Percentiles rank a stretch among this genome's conserved stretches.
phyloP scores from a whole-genome alignment of 805 yeast genomes.

The Wickerhamiella domercqiae region DNA sequence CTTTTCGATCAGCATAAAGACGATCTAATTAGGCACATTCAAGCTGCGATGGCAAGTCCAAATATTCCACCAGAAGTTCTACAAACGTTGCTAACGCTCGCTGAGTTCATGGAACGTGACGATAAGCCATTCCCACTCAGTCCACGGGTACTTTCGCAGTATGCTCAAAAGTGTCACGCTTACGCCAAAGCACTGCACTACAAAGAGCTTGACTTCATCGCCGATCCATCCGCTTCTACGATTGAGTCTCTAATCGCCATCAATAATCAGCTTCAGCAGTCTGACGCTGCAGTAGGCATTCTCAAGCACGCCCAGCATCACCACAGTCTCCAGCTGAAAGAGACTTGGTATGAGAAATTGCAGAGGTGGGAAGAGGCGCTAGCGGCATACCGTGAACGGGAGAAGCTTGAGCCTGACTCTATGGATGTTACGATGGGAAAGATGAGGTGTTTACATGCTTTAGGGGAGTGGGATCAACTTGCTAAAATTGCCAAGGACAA shows the following conservation, averaged over 20 bases:
- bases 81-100: constrained; percentile 74
- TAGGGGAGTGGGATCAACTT: constrained; percentile 97
- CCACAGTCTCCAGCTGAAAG: constrained; percentile 62
- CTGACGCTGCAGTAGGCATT: constrained; percentile 96
- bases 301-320: constrained; percentile 90
- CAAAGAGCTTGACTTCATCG: constrained; percentile 86
- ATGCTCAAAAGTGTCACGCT: constrained; percentile 91
- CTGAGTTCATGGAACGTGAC: constrained; percentile 96
- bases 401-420: constrained; percentile 35
- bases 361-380: constrained; percentile 98
- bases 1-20: constrained; percentile 79
- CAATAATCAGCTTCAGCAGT: constrained; percentile 86
- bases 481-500: constrained; percentile 72
- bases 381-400: constrained; percentile 73
- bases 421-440: constrained; percentile 92
- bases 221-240: constrained; percentile 81
- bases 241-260: constrained; percentile 85
- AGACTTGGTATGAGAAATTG: constrained; percentile 93
- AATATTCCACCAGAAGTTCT: constrained; percentile 92
- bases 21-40: constrained; percentile 70
- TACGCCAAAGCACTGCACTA: constrained; percentile 95
- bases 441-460: constrained; percentile 92
- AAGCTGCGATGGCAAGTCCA: constrained; percentile 75
- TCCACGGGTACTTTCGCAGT: constrained; percentile 76
- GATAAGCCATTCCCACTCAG: constrained; percentile 87